A percentile compares a stretch with the other conserved stretches of the same genome.
phyloP scores from a whole-genome alignment of 495 filamentous ascomycete species.

The Margaritispora aquatica region DNA sequence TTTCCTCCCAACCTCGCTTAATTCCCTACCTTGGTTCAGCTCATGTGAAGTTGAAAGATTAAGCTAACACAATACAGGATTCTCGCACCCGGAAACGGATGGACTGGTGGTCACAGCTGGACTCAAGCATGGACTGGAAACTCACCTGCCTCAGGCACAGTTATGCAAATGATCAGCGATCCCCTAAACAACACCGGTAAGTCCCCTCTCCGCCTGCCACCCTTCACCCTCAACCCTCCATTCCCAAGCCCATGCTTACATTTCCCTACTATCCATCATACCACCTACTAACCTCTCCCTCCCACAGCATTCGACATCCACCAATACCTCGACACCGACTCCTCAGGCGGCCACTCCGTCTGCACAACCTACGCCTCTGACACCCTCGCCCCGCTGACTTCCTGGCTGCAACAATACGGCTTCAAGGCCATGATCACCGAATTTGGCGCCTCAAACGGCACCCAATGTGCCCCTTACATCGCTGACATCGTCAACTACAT shows the following conservation, averaged over 20 bases:
- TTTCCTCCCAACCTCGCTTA: too few relatives aligned
- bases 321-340: slow-evolving; percentile 46
- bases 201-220: not conserved
- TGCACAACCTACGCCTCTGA: slow-evolving; percentile 33
- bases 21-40: too few relatives aligned
- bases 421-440: slow-evolving; percentile 49
- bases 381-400: slow-evolving; percentile 37
- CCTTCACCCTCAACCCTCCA: too few relatives aligned
- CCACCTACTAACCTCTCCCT: too few relatives aligned
- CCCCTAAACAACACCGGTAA: slow-evolving; percentile 35
- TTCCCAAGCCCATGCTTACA: too few relatives aligned
- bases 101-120: slow-evolving; percentile 43
- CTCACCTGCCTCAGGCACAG: slow-evolving; percentile 33
- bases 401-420: slow-evolving; percentile 40
- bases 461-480: slow-evolving; percentile 38
- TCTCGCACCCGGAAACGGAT: slow-evolving; percentile 43
- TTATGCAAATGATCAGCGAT: slow-evolving; percentile 38
- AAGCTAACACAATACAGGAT: slow-evolving; percentile 31
- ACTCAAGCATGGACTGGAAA: slow-evolving; percentile 29
- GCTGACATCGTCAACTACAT: slow-evolving; percentile 41
- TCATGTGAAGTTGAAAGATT: too few relatives aligned
- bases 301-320: slow-evolving; percentile 39
- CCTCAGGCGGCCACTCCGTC: slow-evolving; percentile 34
- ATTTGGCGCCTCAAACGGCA: slow-evolving; percentile 44
- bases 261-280: too few relatives aligned